Evolutionary conservation across 2,329 filamentous ascomycete genomes (phyloP), one percentile per base, ranked within the genome.

Genomic region (Aspergillus fructus): DNA sequence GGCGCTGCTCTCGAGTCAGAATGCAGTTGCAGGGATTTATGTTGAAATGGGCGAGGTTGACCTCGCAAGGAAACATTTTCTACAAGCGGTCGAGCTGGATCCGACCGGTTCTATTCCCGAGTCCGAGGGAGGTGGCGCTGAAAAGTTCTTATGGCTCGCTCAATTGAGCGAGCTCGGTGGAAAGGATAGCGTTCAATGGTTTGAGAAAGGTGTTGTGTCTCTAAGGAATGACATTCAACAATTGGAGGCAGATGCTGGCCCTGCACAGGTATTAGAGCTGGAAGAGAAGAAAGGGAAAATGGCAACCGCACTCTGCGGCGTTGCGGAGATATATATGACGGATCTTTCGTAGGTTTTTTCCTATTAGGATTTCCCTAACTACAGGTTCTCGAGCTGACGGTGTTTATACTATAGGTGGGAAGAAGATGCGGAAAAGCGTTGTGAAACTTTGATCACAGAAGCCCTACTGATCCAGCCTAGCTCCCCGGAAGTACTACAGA

Each of bases 311-410:
- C 83, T 99, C 37, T 99, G 96, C 75, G 91, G 90, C 27, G 91
- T 97, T 59, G 88, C 91, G 6, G 94, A 99, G 78, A 91, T 99
- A 49, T 99, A 97, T 80, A 99, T 99, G 94, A 99, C 94, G 11
- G 94, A 99, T 78, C 78, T 97, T 66, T 94, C 90, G 68, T 94
- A 85, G 73, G 78, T 76, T 48, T 62, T 21, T 19, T 15, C 39
- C 19, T 13, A 13, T 37, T 37, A 5, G 6, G 9, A 6, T 37
- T 5, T 15, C 6, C 11, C 9, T 40, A 17, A 23, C 24, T 13
- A 12, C 24, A 15, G 5, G 2, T 49, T 42, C 19, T 11, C 7
- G 13, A 45, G 24, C 55, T 58, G 34, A 58, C 42, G 4, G n/a
- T 15, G n/a, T 17, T 30, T 43, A 3, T 61, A 83, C 23, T 43